phyloP scores from a whole-genome alignment of 805 yeast genomes.

The Saturnispora ahearnii region DNA sequence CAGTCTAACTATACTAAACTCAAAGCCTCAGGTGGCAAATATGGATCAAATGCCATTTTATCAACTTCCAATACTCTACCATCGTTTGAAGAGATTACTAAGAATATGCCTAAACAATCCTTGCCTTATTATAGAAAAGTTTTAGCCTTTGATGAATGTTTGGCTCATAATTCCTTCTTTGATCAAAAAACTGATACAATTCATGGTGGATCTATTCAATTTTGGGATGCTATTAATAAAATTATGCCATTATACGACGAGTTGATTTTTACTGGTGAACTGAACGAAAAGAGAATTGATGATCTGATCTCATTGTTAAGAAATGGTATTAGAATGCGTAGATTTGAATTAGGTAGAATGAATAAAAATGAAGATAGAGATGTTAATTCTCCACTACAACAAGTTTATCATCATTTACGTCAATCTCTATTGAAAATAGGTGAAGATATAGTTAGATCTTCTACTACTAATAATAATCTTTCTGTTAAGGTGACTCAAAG shows the following conservation, averaged over 20 bases:
- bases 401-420: slow-evolving; percentile 21
- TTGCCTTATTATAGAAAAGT: slow-evolving; percentile 45
- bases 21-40: background rate
- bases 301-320: slow-evolving; percentile 41
- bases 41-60: background rate
- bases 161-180: slow-evolving; percentile 26
- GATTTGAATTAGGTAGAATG: slow-evolving; percentile 42
- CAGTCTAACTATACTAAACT: slow-evolving; percentile 3
- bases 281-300: slow-evolving; percentile 36
- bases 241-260: slow-evolving; percentile 44
- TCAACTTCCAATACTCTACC: slow-evolving; percentile 7
- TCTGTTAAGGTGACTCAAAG: slow-evolving; percentile 35
- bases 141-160: slow-evolving; percentile 43
- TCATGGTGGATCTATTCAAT: slow-evolving; percentile 28
- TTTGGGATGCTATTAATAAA: slow-evolving; percentile 43
- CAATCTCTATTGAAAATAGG: slow-evolving; percentile 38
- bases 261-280: slow-evolving; percentile 37
- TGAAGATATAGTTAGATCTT: slow-evolving; percentile 31
- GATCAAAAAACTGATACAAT: slow-evolving; percentile 30
- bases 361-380: slow-evolving; percentile 52
- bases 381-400: slow-evolving; percentile 39
- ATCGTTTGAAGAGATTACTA: slow-evolving; percentile 11
- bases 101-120: slow-evolving; percentile 22
- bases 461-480: slow-evolving; percentile 14
- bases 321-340: slow-evolving; percentile 46